These are phyloP conservation scores for Gamsiella multidivaricata DNA, from an alignment of 192 early-diverging fungal species.

Conservation along the genomic window DNA sequence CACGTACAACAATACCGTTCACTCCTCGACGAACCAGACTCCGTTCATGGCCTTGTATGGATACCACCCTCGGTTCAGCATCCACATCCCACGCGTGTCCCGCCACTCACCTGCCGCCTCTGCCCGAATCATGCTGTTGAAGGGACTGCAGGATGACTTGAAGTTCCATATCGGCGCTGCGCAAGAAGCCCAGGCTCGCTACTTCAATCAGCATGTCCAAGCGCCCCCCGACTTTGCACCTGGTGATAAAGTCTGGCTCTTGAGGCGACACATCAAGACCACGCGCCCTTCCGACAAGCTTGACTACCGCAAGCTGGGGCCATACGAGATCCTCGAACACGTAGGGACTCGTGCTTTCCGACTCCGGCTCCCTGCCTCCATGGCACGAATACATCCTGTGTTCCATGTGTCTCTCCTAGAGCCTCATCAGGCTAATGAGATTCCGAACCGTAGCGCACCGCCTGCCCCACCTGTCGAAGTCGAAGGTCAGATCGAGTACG, in stretches of 20 bases:
- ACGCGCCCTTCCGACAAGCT: slow-evolving; percentile 6
- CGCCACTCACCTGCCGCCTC: background rate
- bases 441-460: background rate
- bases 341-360: slow-evolving; percentile 3
- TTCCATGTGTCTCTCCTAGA: slow-evolving; percentile 14
- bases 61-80: slow-evolving; percentile 6
- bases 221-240: background rate
- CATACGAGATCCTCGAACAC: slow-evolving; percentile 5
- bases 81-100: background rate
- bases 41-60: slow-evolving; percentile 4
- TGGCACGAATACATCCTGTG: slow-evolving; percentile 10
- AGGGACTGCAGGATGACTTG: slow-evolving; percentile 7
- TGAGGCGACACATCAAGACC: background rate
- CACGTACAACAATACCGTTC: slow-evolving; percentile 60
- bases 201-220: slow-evolving; percentile 10
- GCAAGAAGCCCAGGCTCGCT: slow-evolving; percentile 9
- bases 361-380: background rate
- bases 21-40: slow-evolving; percentile 17
- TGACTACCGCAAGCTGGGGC: slow-evolving; percentile 12
- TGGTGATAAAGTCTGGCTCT: slow-evolving; percentile 13
- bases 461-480: slow-evolving; percentile 14
- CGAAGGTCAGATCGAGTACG: slow-evolving; percentile 22
- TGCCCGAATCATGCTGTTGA: slow-evolving; percentile 3
- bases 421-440: background rate
- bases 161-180: slow-evolving; percentile 7